phyloP scores from a whole-genome alignment of 768 basidiomycete genomes.

The Suillus hirtellus region DNA sequence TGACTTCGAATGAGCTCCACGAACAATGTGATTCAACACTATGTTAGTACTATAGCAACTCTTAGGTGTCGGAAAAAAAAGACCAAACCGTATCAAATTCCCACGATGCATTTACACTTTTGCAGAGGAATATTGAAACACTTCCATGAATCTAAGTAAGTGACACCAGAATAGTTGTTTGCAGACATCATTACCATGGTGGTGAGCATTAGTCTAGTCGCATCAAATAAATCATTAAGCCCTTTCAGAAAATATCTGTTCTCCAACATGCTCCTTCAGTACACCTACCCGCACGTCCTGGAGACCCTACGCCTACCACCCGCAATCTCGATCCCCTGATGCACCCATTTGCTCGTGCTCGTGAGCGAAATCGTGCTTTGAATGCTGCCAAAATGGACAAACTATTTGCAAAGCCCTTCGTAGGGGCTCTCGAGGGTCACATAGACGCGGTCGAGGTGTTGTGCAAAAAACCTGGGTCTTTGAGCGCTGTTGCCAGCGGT shows the following conservation, averaged over 20 bases:
- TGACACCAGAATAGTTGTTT: not conserved
- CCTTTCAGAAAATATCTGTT: slow-evolving; percentile 75
- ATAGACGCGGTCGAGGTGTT: slow-evolving; percentile 91
- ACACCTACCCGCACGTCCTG: slow-evolving; percentile 72
- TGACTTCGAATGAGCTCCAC: too few relatives aligned
- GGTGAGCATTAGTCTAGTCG: slow-evolving; percentile 2
- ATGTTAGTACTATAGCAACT: too few relatives aligned
- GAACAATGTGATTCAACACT: not conserved
- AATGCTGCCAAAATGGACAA: slow-evolving; percentile 97
- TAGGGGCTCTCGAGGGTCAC: slow-evolving; percentile 89
- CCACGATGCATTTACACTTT: not conserved
- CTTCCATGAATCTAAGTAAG: not conserved
- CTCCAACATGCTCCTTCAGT: slow-evolving; percentile 78
- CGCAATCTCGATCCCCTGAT: slow-evolving; percentile 93
- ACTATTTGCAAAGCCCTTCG: slow-evolving; percentile 97
- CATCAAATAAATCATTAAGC: slow-evolving; percentile 9
- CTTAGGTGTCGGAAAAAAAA: not conserved
- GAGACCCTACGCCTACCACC: slow-evolving; percentile 85
- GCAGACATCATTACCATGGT: slow-evolving; percentile 10
- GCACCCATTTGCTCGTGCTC: slow-evolving; percentile 90
- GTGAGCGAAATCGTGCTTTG: slow-evolving; percentile 91
- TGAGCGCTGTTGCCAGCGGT: slow-evolving; percentile 84
- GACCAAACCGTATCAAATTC: not conserved
- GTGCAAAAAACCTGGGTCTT: slow-evolving; percentile 66
- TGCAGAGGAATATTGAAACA: not conserved